Evolutionary conservation across 306 rosid species (phyloP).

Genomic region (Lathyrus tuberosus): DNA sequence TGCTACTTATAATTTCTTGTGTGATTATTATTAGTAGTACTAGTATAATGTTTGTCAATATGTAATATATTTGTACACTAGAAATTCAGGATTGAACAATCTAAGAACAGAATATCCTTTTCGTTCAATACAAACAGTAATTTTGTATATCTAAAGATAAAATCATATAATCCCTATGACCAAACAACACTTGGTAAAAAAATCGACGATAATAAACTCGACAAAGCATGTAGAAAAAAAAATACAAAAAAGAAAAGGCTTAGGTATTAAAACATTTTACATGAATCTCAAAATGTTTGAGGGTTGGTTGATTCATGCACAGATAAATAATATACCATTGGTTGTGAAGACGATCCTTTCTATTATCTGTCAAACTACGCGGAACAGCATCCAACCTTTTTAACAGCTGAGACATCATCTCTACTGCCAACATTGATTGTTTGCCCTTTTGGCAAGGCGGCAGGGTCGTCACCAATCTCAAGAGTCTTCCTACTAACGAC

Average conservation of each 20-base stretch:
- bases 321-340: slow-evolving; percentile 10
- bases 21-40: not conserved
- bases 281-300: slow-evolving; percentile 34
- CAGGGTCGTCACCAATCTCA: slow-evolving; percentile 76
- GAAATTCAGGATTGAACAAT: slow-evolving; percentile 15
- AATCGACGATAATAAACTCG: slow-evolving; percentile 19
- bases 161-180: slow-evolving; percentile 40
- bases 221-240: slow-evolving; percentile 32
- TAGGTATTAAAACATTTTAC: slow-evolving; percentile 36
- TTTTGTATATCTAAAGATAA: slow-evolving; percentile 33
- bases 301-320: slow-evolving; percentile 31
- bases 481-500: slow-evolving; percentile 80
- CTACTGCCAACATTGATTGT: slow-evolving; percentile 67
- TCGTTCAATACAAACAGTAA: slow-evolving; percentile 32
- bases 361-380: slow-evolving; percentile 47
- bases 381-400: slow-evolving; percentile 74
- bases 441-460: slow-evolving; percentile 79
- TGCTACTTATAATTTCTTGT: not conserved
- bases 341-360: slow-evolving; percentile 19
- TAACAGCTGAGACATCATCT: slow-evolving; percentile 82
- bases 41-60: not conserved
- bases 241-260: slow-evolving; percentile 11
- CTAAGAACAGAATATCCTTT: slow-evolving; percentile 22
- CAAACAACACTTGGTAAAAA: slow-evolving; percentile 36
- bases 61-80: not conserved